Evolutionary conservation across 768 basidiomycete genomes (phyloP).

Genomic region (Agaricus blazei): DNA sequence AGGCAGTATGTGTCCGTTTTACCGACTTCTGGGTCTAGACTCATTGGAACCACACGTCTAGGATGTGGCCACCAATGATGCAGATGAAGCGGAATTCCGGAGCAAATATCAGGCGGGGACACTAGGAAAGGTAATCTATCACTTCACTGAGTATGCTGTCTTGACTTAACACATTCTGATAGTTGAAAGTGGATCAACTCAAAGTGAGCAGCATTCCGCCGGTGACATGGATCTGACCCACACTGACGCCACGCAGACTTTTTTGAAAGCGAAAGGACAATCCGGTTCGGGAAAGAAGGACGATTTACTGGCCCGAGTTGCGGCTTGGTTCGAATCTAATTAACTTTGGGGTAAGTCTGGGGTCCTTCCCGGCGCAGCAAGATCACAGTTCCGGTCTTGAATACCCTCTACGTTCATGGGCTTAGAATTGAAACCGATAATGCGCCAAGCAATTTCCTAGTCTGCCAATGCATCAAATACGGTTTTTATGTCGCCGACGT

Average conservation of each 20-base stretch:
- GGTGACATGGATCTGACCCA: slow-evolving; percentile 7
- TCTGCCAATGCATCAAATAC: too few species aligned
- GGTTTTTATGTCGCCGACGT: not conserved
- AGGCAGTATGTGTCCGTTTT: slow-evolving; percentile 48
- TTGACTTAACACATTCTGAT: slow-evolving; percentile 11
- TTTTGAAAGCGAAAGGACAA: slow-evolving; percentile 62
- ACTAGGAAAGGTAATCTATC: slow-evolving; percentile 55
- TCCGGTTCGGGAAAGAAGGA: slow-evolving; percentile 65
- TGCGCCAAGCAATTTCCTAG: not conserved
- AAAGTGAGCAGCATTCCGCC: slow-evolving; percentile 43
- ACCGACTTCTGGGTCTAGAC: not conserved
- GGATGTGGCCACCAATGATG: slow-evolving; percentile 39
- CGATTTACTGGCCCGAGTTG: slow-evolving; percentile 62
- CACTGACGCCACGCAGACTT: slow-evolving; percentile 42
- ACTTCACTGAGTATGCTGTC: slow-evolving; percentile 4
- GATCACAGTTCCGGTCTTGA: not conserved
- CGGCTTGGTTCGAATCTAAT: slow-evolving; percentile 53
- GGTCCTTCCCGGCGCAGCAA: not conserved
- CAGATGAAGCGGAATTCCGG: slow-evolving; percentile 72
- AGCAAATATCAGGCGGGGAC: slow-evolving; percentile 55
- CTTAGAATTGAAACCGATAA: not conserved
- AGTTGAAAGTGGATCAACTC: slow-evolving; percentile 77
- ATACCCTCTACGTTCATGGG: not conserved
- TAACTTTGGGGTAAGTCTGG: slow-evolving; percentile 11
- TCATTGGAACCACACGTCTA: slow-evolving; percentile 17